A percentile compares a stretch with the other conserved stretches of the same genome.
These are phyloP conservation scores for Lichina pygmaea DNA, from an alignment of 495 filamentous ascomycete species.

Conservation along the genomic window DNA sequence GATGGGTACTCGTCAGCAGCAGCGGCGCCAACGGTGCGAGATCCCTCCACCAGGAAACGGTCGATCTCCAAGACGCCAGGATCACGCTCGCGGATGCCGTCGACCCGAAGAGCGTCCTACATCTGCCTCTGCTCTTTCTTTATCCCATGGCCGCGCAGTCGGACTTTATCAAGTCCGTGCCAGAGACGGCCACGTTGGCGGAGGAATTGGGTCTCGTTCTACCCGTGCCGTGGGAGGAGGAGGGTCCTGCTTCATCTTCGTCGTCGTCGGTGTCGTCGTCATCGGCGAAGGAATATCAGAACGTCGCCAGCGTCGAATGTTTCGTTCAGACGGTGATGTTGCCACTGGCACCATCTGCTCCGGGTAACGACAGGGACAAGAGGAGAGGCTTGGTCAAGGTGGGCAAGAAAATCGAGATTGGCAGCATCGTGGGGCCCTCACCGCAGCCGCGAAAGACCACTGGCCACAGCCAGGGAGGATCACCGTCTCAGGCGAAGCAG, in stretches of 20 bases:
- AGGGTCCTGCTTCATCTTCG: constrained; percentile 23
- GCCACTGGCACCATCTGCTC: background rate
- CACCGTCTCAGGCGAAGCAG: constrained; percentile 22
- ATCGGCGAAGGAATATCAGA: background rate
- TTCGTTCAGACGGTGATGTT: constrained; percentile 57
- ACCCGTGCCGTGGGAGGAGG: constrained; percentile 52
- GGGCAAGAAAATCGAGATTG: constrained; percentile 54
- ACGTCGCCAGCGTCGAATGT: constrained; percentile 36
- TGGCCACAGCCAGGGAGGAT: no score
- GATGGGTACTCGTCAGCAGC: constrained; percentile 55
- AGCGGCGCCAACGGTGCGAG: constrained; percentile 27
- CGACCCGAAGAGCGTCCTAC: constrained; percentile 38
- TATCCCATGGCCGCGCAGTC: constrained; percentile 58
- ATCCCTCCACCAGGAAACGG: background rate
- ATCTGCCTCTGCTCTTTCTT: constrained; percentile 56
- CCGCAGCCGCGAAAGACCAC: no score
- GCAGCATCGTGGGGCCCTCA: constrained; percentile 33
- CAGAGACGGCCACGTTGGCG: constrained; percentile 37
- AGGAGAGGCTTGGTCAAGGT: constrained; percentile 54
- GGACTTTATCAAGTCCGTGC: constrained; percentile 73
- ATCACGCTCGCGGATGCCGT: constrained; percentile 36
- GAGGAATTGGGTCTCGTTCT: constrained; percentile 55
- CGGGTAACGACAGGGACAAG: background rate
- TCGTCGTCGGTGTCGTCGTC: background rate
- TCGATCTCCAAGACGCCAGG: constrained; percentile 7